Evolutionary conservation across 371 early-diverging fungal species (phyloP), one percentile per base, ranked within the genome.

Genomic region (Choanephora cucurbitarum): DNA sequence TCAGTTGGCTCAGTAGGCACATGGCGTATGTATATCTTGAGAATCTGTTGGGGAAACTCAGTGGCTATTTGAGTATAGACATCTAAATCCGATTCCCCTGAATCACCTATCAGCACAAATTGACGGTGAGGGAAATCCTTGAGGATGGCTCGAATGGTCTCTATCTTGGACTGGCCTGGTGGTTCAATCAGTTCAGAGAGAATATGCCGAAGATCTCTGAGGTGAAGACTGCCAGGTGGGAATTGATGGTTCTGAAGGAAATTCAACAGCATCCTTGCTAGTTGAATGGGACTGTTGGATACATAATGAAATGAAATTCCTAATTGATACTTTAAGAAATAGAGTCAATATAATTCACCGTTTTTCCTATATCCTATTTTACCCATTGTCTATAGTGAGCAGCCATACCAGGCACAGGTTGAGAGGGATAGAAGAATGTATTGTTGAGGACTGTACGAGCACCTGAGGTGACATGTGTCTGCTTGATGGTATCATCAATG

Each of bases 401-500:
- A 3, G 89, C 72, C 90, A 92, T 91, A 8, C 91, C 91, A 1
- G 77, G 62, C 1, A 91, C 82, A 4, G 73, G 78, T 33, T 72
- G 67, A 17, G 80, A 51, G 9, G 81, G 81, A 8, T 77, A 67
- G 46, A 89, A 86, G 60, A 94, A 88, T 7, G 91, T 90, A 6
- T 82, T 83, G 23, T 77, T 68, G 15, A 91, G 50, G 0, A 91
- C 86, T 1, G 82, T 80, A 39, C 76, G 75, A 42, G 83, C 81
- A 22, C 92, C 92, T 6, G 60, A 69, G 10, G 84, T 67, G 15
- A 94, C 85, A 40, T 84, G 73, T 2, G 91, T 88, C 21, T 87
- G 81, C 69, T 92, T 93, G 72, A 93, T 94, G 11, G 93, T 94
- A 61, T 93, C 94, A 74, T 94, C 94, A 48, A 94, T 88, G 66